Evolutionary conservation across 1,139 yeast genomes (phyloP).

Genomic region (Nadsonia commutata): DNA sequence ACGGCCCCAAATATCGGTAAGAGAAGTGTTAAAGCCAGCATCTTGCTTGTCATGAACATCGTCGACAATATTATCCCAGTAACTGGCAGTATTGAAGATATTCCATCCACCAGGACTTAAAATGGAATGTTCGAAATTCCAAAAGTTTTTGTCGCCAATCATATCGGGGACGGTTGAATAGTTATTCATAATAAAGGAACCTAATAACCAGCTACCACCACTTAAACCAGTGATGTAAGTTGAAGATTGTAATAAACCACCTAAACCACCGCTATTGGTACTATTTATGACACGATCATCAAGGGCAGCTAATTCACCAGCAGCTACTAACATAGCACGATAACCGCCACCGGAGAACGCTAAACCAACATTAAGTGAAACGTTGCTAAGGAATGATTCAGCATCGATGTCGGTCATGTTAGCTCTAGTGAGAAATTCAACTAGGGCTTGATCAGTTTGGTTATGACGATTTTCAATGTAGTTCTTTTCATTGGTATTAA

Average conservation of each 20-base stretch:
- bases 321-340: constrained; percentile 84
- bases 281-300: constrained; percentile 52
- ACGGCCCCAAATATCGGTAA: constrained; percentile 93
- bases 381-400: constrained; percentile 12
- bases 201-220: constrained; percentile 84
- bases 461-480: constrained; percentile 30
- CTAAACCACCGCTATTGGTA: constrained; percentile 25
- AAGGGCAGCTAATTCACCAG: constrained; percentile 68
- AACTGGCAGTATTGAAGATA: constrained; percentile 44
- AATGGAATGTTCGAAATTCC: constrained; percentile 52
- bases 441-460: constrained; percentile 38
- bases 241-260: constrained; percentile 65
- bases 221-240: constrained; percentile 76
- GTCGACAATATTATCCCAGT: constrained; percentile 39
- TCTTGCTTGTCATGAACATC: constrained; percentile 45
- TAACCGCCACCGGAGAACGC: constrained; percentile 91
- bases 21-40: constrained; percentile 64
- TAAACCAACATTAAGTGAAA: constrained; percentile 42
- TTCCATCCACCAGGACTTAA: constrained; percentile 59
- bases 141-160: constrained; percentile 49
- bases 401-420: constrained; percentile 48
- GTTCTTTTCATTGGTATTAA: constrained; percentile 12
- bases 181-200: constrained; percentile 69
- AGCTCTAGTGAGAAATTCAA: constrained; percentile 40
- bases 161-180: constrained; percentile 59